Evolutionary conservation across 768 basidiomycete genomes (phyloP).

Genomic region (Phaffia australis): DNA sequence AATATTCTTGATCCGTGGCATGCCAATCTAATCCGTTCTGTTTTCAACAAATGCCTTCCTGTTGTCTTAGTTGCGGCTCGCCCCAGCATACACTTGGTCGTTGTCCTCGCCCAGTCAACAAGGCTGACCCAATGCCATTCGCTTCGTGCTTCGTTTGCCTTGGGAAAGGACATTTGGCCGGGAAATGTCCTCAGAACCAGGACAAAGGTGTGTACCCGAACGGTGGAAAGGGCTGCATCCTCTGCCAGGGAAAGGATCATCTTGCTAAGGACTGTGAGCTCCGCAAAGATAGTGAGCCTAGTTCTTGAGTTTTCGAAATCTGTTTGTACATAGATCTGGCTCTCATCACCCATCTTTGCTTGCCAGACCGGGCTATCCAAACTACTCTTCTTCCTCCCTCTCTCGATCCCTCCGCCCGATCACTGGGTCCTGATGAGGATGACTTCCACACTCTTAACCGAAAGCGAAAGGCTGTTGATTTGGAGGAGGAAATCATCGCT

Average conservation of each 20-base stretch:
- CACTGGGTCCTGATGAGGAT: slow-evolving; percentile 74
- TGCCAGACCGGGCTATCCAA: slow-evolving; percentile 7
- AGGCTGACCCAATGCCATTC: slow-evolving; percentile 61
- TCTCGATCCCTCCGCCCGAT: slow-evolving; percentile 13
- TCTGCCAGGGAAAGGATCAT: slow-evolving; percentile 76
- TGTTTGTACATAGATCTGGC: background rate
- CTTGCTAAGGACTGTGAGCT: slow-evolving; percentile 65
- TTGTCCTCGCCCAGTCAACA: slow-evolving; percentile 58
- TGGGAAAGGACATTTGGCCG: slow-evolving; percentile 71
- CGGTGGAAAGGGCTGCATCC: slow-evolving; percentile 69
- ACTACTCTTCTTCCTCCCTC: slow-evolving; percentile 7
- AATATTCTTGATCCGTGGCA: background rate
- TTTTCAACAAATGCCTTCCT: background rate
- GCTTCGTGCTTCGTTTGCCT: slow-evolving; percentile 89
- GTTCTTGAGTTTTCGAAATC: background rate
- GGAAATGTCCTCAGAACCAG: slow-evolving; percentile 67
- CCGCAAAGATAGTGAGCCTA: slow-evolving; percentile 28
- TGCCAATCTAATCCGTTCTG: background rate
- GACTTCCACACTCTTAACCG: slow-evolving; percentile 79
- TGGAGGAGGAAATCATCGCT: slow-evolving; percentile 44
- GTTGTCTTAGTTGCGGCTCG: slow-evolving; percentile 60
- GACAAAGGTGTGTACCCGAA: slow-evolving; percentile 77
- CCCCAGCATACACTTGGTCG: slow-evolving; percentile 62
- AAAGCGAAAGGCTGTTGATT: slow-evolving; percentile 50
- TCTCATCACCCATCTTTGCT: background rate